A percentile compares a stretch with the other conserved stretches of the same genome.
These are phyloP conservation scores for Sanguinoderma infundibulare DNA, from an alignment of 1,284 basidiomycete genomes.

Conservation along the genomic window DNA sequence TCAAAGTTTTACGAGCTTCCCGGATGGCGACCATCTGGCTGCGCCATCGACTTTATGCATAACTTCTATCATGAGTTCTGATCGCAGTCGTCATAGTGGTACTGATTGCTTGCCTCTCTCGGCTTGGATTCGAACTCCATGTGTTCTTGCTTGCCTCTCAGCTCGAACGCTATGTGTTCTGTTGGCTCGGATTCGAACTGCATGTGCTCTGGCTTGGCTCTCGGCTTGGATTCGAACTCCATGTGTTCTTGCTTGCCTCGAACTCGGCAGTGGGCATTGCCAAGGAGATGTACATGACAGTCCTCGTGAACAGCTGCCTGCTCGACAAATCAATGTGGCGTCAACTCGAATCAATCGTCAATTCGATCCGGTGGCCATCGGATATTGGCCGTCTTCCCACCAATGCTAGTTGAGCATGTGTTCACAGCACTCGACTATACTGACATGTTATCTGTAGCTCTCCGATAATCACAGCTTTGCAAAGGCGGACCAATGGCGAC, in stretches of 20 bases:
- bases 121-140: too few relatives aligned
- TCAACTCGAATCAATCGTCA: conserved; percentile 27
- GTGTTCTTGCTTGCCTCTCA: too few relatives aligned
- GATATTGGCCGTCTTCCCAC: conserved; percentile 37
- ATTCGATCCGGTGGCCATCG: conserved; percentile 35
- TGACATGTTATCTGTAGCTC: conserved; percentile 5
- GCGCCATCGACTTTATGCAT: conserved; percentile 19
- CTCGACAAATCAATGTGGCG: conserved; percentile 5
- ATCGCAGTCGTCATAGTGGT: too few relatives aligned
- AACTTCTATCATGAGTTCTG: conserved; percentile 21
- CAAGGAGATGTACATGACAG: background rate
- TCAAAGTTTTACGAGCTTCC: conserved; percentile 11
- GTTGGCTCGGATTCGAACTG: too few relatives aligned
- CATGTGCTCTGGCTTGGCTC: too few relatives aligned
- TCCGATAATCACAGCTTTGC: conserved; percentile 9
- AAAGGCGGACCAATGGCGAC: conserved; percentile 40
- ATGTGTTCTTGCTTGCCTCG: too few relatives aligned
- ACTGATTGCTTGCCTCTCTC: too few relatives aligned
- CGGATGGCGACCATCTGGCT: conserved; percentile 15
- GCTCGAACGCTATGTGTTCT: too few relatives aligned
- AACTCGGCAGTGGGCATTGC: background rate
- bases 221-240: too few relatives aligned
- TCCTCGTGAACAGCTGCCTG: background rate
- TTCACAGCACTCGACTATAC: too few relatives aligned
- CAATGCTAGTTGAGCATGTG: too few relatives aligned